Base-by-base conservation (phyloP, 192 early-diverging fungal genomes). In the Obelidium mucronatum region DNA sequence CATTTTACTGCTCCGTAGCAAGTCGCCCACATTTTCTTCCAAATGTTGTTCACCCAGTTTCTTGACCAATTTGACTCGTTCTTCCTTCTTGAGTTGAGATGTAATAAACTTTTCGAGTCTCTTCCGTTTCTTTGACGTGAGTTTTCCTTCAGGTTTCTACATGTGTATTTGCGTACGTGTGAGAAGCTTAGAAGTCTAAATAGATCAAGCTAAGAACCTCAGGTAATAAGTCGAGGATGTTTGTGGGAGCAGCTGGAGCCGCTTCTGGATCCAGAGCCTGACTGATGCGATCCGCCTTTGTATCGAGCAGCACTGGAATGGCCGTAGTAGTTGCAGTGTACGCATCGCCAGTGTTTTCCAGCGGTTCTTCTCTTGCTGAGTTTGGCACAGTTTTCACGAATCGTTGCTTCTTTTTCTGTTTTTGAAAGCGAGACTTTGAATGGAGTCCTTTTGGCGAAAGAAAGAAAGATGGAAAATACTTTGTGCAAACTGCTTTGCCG, bases 51-150 rank as follows among this genome's bases (percentile, higher is more conserved):
- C 61, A 72, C 79, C 76, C 51, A 89, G 77, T 64, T 86, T 90
- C 56, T 88, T 73, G 61, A 87, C 64, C 22, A 89, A 67, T 39
- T 79, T 78, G 0, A 78, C 75, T 19, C 85, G 74, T 44, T 86
- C 85, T 61, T 90, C 87, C 78, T 90, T 90, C 72, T 90, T 90
- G 31, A 87, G 68, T 66, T 88, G 84, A 62, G 85, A 84, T 39
- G 82, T 81, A 48, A 88, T 84, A 59, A 83, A 88, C 76, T 88
- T 87, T 71, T 88, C 85, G 55, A 90, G 79, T 52, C 88, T 66
- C 56, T 90, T 87, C 72, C 78, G 42, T 73, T 90, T 90, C 78
- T 90, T 88, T 3, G 85, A 80, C 6, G 81, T 79, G 44, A 83
- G 42, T 64, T 81, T 85, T 44, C 73, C 81, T 39, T 60, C 74